A percentile compares a stretch with the other conserved stretches of the same genome.
Evolutionary conservation across 805 yeast genomes (phyloP).

Genomic region (Kuraishia piskuri): DNA sequence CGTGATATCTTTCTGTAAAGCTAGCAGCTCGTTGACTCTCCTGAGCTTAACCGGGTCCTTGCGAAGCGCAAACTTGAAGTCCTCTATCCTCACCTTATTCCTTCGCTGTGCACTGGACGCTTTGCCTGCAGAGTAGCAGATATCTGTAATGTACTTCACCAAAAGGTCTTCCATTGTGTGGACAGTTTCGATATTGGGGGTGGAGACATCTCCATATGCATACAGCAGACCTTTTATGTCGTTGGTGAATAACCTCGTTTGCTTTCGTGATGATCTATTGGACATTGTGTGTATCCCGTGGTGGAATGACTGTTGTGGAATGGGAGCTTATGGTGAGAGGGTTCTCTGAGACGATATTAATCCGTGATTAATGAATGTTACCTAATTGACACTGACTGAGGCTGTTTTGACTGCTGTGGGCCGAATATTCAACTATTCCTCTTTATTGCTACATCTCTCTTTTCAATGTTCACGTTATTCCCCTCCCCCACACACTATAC

Average conservation of each 20-base stretch:
- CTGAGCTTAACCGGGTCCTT: conserved; percentile 61
- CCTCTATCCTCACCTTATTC: conserved; percentile 61
- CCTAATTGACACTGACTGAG: too few species aligned
- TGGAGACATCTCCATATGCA: conserved; percentile 67
- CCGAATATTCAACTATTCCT: too few species aligned
- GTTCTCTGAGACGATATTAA: too few species aligned
- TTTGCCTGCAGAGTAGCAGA: conserved; percentile 42
- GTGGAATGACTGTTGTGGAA: too few species aligned
- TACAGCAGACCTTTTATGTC: conserved; percentile 51
- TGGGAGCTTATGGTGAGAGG: too few species aligned
- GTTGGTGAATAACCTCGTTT: conserved; percentile 22
- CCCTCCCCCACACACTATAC: too few species aligned
- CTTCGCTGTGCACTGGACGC: conserved; percentile 39
- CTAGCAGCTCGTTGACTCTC: conserved; percentile 56
- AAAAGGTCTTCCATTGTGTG: conserved; percentile 61
- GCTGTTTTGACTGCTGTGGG: too few species aligned
- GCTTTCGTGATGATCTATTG: conserved; percentile 3
- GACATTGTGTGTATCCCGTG: not conserved
- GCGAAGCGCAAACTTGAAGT: conserved; percentile 61
- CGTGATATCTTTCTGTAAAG: conserved; percentile 49
- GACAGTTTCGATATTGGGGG: conserved; percentile 59
- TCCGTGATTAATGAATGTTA: too few species aligned
- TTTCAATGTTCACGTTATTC: too few species aligned
- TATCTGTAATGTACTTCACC: conserved; percentile 52
- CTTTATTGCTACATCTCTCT: too few species aligned